Evolutionary conservation across 495 filamentous ascomycete genomes (phyloP).

Genomic region (Penicillium ochrochloron): DNA sequence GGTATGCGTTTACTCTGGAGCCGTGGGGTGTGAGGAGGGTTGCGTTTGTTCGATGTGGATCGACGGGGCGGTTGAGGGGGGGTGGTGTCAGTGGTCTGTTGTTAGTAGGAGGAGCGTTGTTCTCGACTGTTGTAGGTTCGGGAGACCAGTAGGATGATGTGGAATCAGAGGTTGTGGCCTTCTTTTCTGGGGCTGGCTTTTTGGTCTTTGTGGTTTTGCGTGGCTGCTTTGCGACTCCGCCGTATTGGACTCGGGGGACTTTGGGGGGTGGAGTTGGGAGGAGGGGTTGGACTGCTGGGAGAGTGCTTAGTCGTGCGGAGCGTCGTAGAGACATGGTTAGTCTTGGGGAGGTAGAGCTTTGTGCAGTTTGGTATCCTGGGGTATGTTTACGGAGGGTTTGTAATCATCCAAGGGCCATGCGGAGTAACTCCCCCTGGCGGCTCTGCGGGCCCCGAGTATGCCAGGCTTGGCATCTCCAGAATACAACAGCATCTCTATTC

Average conservation of each 20-base stretch:
- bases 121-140: slow-evolving; percentile 19
- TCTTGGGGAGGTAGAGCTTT: neutral
- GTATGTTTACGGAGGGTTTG: neutral
- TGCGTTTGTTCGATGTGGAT: slow-evolving; percentile 71
- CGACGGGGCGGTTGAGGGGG: slow-evolving; percentile 59
- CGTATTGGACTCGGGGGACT: slow-evolving; percentile 31
- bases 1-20: slow-evolving; percentile 66
- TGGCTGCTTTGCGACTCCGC: slow-evolving; percentile 35
- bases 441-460: neutral
- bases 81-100: slow-evolving; percentile 46
- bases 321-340: slow-evolving; percentile 59
- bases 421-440: neutral
- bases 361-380: neutral
- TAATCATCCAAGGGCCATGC: neutral
- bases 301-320: slow-evolving; percentile 60
- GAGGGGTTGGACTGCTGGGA: slow-evolving; percentile 38
- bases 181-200: slow-evolving; percentile 18
- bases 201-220: slow-evolving; percentile 31
- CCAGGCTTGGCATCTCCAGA: neutral
- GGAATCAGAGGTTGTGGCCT: slow-evolving; percentile 21
- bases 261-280: slow-evolving; percentile 37
- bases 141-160: slow-evolving; percentile 32
- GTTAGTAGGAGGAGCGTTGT: slow-evolving; percentile 26
- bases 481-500: neutral
- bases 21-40: slow-evolving; percentile 80